Percentiles rank a stretch among this genome's conserved stretches.
Conservation (phyloP, 108 stramenopile genomes). For the Skeletonema grethae region DNA sequence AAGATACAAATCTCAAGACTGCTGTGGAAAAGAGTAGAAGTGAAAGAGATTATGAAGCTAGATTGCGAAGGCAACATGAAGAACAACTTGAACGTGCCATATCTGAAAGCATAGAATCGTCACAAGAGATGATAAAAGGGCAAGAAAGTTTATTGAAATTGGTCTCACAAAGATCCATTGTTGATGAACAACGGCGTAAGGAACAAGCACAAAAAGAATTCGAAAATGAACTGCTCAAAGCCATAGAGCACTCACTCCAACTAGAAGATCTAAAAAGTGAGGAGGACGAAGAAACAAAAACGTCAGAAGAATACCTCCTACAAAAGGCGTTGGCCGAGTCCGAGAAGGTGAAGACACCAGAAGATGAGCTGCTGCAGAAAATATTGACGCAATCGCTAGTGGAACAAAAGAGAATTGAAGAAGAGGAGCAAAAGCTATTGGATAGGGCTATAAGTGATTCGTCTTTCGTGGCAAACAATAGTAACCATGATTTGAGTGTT, state of each 20-base stretch:
- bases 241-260: slow-evolving; percentile 22
- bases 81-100: slow-evolving; percentile 22
- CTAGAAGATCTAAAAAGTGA: neutral
- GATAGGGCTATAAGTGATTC: neutral
- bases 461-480: neutral
- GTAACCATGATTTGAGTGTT: neutral
- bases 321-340: slow-evolving; percentile 20
- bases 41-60: slow-evolving; percentile 15
- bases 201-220: slow-evolving; percentile 34
- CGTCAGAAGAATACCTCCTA: slow-evolving; percentile 9
- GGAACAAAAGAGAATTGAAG: slow-evolving; percentile 13
- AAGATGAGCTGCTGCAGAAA: slow-evolving; percentile 15
- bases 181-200: slow-evolving; percentile 5
- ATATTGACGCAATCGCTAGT: slow-evolving; percentile 12
- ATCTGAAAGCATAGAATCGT: slow-evolving; percentile 3
- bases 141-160: neutral
- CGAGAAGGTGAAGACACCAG: slow-evolving; percentile 13
- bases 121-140: slow-evolving; percentile 14
- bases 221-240: slow-evolving; percentile 23
- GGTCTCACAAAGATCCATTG: neutral
- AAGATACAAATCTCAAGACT: slow-evolving; percentile 16
- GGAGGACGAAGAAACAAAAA: slow-evolving; percentile 4
- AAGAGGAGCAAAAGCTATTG: neutral
- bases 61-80: slow-evolving; percentile 9
- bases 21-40: slow-evolving; percentile 25